Evolutionary conservation across 2,329 filamentous ascomycete species (phyloP).

Genomic region (Neoascochyta sp.): DNA sequence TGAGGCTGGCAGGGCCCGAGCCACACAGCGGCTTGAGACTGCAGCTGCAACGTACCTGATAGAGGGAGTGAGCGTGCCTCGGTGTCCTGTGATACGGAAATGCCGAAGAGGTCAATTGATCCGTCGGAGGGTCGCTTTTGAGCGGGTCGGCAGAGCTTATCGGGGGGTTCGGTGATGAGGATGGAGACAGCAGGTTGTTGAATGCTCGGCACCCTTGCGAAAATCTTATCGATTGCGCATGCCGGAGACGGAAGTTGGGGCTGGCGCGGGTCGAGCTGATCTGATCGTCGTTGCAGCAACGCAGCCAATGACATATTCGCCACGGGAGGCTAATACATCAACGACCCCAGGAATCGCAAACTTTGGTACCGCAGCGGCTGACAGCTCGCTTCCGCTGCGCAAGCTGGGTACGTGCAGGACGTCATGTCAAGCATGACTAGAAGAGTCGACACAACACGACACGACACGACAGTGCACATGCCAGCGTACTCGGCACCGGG

Average conservation of each 20-base stretch:
- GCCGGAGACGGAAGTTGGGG: constrained; percentile 8
- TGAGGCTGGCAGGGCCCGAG: too few relatives aligned
- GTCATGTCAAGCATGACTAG: too few relatives aligned
- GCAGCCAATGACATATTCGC: constrained; percentile 18
- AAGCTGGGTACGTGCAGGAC: too few relatives aligned
- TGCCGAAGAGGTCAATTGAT: constrained; percentile 16
- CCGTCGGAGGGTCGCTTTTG: constrained; percentile 13
- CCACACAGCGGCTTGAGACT: constrained; percentile 21
- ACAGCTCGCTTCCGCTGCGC: too few relatives aligned
- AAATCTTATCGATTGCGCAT: constrained; percentile 9
- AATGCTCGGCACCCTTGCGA: constrained; percentile 8
- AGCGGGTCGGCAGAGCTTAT: constrained; percentile 2
- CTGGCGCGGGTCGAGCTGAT: too few relatives aligned
- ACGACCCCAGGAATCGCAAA: too few relatives aligned
- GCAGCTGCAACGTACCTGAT: constrained; percentile 13
- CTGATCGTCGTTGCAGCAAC: constrained; percentile 24
- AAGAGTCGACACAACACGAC: too few relatives aligned
- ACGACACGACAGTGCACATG: too few relatives aligned
- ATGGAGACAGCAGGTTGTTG: constrained; percentile 4
- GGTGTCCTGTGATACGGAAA: constrained; percentile 36
- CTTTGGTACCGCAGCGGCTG: too few relatives aligned
- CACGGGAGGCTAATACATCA: constrained; percentile 5
- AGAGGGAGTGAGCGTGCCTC: constrained; percentile 24
- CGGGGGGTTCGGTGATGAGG: constrained; percentile 4
- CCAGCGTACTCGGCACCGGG: too few relatives aligned